phyloP scores from a whole-genome alignment of 2,329 filamentous ascomycete genomes.

The Huntiella omanensis region DNA sequence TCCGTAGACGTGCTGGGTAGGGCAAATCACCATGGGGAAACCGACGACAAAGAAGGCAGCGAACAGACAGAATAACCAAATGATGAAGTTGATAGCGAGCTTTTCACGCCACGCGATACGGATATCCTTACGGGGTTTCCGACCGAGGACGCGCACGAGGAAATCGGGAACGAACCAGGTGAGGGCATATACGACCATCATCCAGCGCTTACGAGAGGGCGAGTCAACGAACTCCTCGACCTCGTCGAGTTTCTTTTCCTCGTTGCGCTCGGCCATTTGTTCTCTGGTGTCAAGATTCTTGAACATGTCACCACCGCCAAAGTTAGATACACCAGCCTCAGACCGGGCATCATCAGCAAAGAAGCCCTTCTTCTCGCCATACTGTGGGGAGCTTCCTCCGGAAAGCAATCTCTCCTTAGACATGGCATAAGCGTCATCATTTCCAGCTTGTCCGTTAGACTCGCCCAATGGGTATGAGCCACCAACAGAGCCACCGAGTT shows the following conservation, averaged over 20 bases:
- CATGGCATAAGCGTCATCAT: conserved; percentile 39
- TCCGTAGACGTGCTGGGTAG: conserved; percentile 75
- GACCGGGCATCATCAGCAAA: conserved; percentile 77
- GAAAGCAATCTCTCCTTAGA: conserved; percentile 42
- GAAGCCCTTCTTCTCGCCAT: conserved; percentile 64
- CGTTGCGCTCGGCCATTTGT: conserved; percentile 87
- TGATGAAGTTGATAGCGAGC: conserved; percentile 91
- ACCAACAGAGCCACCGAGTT: conserved; percentile 29
- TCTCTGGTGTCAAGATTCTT: conserved; percentile 85
- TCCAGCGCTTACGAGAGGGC: conserved; percentile 72
- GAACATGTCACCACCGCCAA: conserved; percentile 93
- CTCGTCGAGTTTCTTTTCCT: conserved; percentile 74
- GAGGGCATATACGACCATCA: conserved; percentile 62
- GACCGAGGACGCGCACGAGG: conserved; percentile 52
- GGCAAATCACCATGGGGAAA: conserved; percentile 78
- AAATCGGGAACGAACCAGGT: conserved; percentile 85
- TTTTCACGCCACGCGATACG: conserved; percentile 93
- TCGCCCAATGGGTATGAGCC: conserved; percentile 33
- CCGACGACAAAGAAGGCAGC: conserved; percentile 78
- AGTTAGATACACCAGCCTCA: conserved; percentile 78
- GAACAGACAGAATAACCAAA: conserved; percentile 68
- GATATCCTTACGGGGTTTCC: conserved; percentile 84
- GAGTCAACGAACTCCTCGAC: conserved; percentile 71
- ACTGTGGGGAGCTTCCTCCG: conserved; percentile 34
- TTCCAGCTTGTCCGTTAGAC: conserved; percentile 43